Evolutionary conservation across 192 early-diverging fungal genomes (phyloP), one percentile per base, ranked within the genome.

Genomic region (Helicostylum pulchrum): DNA sequence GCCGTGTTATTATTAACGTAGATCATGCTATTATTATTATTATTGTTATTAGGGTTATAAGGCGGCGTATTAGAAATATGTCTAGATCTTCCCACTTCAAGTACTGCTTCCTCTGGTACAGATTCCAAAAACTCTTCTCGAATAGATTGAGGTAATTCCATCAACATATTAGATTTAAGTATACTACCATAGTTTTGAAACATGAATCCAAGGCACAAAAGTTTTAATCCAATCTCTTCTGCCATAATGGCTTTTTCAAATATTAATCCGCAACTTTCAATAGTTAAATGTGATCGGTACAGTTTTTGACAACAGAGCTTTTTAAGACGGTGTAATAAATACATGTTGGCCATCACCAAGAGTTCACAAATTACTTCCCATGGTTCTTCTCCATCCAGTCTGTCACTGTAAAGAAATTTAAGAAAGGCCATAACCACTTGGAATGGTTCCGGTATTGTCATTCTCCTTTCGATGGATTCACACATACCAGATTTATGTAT

Each of bases 341-440:
- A 87, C 58, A 81, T 75, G 52, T 85, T 82, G 42, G 80, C 81
- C 67, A 87, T 73, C 31, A 83, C 74, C 53, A 87, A 56, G 48
- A 87, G 68, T 39, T 86, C 78, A 19, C 77, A 75, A 0, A 86
- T 42, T 12, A 77, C 63, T 11, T 76, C 59, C 55, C 71, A 76
- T 4, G 74, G 55, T 48, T 72, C 70, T 20, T 66, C 69, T 15
- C 66, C 54, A 20, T 79, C 72, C 21, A 87, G 46, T 11, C 66
- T 59, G 53, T 87, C 85, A 53, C 75, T 84, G 64, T 87, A 87
- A n/a, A 87, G 73, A 50, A 79, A 87, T 12, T 58, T 70, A 9
- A 87, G 63, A 46, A 87, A 85, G 6, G 72, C 80, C 50, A 67
- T 64, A 5, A 85, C 73, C 4, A 79, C 74, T 8, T 65, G 52